Conservation (phyloP, 108 stramenopile genomes). For the Nitzschia inconspicua region DNA sequence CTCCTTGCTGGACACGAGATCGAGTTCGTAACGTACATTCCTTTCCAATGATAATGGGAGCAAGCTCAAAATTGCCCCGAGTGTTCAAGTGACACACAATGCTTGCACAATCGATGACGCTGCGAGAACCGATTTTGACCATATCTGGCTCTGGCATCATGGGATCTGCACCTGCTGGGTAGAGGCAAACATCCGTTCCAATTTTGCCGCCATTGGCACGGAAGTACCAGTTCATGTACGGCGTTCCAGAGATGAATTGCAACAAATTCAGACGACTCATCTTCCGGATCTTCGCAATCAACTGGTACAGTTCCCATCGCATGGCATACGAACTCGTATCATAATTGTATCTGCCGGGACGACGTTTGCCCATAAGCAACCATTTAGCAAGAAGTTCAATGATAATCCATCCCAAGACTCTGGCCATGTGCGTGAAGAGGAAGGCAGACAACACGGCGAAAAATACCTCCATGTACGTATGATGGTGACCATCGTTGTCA, state of each 20-base stretch:
- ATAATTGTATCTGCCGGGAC: conserved; percentile 34
- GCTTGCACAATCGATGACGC: conserved; percentile 41
- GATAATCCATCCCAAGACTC: conserved; percentile 18
- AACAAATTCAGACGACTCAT: conserved; percentile 16
- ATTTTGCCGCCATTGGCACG: conserved; percentile 26
- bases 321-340: conserved; percentile 41
- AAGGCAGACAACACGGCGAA: conserved; percentile 9
- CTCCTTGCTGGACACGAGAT: conserved; percentile 41
- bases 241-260: conserved; percentile 34
- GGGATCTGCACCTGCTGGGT: conserved; percentile 49
- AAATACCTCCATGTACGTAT: conserved; percentile 9
- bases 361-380: conserved; percentile 38
- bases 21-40: conserved; percentile 27
- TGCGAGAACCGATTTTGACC: conserved; percentile 42
- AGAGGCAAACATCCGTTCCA: conserved; percentile 43
- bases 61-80: conserved; percentile 48
- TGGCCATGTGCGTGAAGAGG: conserved; percentile 9
- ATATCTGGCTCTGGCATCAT: conserved; percentile 58
- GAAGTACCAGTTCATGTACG: conserved; percentile 31
- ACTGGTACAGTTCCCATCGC: conserved; percentile 49
- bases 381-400: conserved; percentile 51
- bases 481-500: neutral
- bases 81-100: conserved; percentile 59
- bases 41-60: conserved; percentile 23
- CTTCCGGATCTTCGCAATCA: conserved; percentile 22